Evolutionary conservation across 805 yeast genomes (phyloP).

Genomic region (Maudiozyma bulderi): DNA sequence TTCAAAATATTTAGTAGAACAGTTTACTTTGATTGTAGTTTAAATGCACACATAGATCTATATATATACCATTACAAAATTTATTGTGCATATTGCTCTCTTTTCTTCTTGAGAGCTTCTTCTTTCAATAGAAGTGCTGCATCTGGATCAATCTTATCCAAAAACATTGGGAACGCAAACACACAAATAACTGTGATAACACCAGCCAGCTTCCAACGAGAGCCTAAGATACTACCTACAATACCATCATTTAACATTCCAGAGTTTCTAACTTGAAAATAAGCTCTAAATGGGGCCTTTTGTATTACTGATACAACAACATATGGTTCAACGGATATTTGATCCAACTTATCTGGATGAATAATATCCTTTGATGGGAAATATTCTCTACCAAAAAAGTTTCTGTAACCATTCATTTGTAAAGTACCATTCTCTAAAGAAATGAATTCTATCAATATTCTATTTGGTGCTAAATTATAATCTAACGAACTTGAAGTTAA

Average conservation of each 20-base stretch:
- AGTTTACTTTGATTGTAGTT: too few relatives aligned
- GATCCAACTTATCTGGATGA: constrained; percentile 24
- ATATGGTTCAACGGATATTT: constrained; percentile 13
- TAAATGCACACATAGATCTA: neutral
- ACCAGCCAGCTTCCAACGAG: constrained; percentile 31
- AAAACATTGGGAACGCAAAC: constrained; percentile 26
- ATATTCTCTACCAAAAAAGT: constrained; percentile 27
- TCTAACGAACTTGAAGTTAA: constrained; percentile 23
- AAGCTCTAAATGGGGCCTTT: constrained; percentile 26
- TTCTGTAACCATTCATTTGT: constrained; percentile 18
- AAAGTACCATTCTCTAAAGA: constrained; percentile 14
- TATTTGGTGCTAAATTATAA: constrained; percentile 28
- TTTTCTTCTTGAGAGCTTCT: constrained; percentile 21
- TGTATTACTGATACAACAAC: constrained; percentile 20
- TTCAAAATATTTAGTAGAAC: too few relatives aligned
- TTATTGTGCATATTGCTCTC: constrained; percentile 12
- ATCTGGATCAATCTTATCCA: constrained; percentile 36
- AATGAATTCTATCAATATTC: constrained; percentile 21
- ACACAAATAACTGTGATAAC: constrained; percentile 21
- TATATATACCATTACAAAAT: neutral
- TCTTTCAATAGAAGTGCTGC: constrained; percentile 29
- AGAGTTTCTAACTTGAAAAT: constrained; percentile 26
- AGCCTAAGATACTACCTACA: constrained; percentile 29
- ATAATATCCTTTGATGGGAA: constrained; percentile 26
- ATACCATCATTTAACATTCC: constrained; percentile 32